These are phyloP conservation scores for Apiospora saccharicola DNA, from an alignment of 2,329 filamentous ascomycete species.

Conservation along the genomic window DNA sequence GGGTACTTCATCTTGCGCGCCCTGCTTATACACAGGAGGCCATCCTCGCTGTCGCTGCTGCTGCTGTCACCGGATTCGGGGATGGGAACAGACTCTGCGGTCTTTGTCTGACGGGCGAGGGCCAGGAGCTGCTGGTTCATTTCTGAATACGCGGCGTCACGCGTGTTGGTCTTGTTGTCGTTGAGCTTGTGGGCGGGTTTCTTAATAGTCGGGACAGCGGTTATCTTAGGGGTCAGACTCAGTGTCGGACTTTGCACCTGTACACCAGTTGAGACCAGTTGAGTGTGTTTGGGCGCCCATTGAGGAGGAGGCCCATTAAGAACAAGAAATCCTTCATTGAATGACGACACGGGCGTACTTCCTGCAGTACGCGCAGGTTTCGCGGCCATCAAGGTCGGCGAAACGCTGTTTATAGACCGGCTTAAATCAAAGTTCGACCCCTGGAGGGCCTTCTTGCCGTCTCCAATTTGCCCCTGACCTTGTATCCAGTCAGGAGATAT, in stretches of 20 bases:
- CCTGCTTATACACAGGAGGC: background rate
- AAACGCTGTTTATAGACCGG: background rate
- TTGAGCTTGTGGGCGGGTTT: background rate
- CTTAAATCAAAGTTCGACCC: background rate
- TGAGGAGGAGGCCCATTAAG: too few species aligned
- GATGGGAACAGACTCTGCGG: too few species aligned
- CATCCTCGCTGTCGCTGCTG: background rate
- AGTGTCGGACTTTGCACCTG: too few species aligned
- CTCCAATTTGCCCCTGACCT: background rate
- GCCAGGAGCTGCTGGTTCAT: background rate
- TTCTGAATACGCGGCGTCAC: background rate
- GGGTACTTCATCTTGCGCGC: background rate
- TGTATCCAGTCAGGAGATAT: background rate
- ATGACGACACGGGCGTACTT: background rate
- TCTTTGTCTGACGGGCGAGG: too few species aligned
- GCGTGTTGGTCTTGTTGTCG: background rate
- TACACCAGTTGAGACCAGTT: too few species aligned
- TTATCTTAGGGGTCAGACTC: too few species aligned
- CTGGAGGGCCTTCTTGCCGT: background rate
- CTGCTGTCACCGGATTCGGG: background rate
- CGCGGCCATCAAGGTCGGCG: background rate
- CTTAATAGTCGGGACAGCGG: background rate
- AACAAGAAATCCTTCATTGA: background rate
- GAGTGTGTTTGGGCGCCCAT: too few species aligned
- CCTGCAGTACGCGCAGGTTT: background rate